A percentile compares a stretch with the other conserved stretches of the same genome.
These are phyloP conservation scores for Tieghemiomyces parasiticus DNA, from an alignment of 192 early-diverging fungal species.

Conservation along the genomic window DNA sequence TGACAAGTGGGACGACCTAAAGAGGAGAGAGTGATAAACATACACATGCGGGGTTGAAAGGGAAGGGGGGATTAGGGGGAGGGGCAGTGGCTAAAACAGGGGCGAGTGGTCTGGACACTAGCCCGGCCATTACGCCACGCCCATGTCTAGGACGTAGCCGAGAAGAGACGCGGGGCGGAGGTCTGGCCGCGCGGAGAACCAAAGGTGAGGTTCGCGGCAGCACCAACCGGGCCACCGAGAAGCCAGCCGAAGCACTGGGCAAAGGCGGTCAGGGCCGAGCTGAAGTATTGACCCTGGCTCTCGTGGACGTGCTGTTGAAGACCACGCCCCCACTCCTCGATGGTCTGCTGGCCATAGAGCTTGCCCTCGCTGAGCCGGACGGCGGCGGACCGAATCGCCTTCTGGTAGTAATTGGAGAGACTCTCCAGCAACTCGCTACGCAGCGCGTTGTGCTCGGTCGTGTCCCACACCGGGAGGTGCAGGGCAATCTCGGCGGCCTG, in stretches of 20 bases:
- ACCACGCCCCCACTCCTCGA: constrained; percentile 64
- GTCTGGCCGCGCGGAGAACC: too few species aligned
- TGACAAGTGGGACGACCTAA: too few species aligned
- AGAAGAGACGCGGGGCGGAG: too few species aligned
- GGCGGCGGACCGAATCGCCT: constrained; percentile 54
- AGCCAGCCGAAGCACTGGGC: constrained; percentile 9
- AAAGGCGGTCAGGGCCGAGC: constrained; percentile 1
- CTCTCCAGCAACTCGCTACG: constrained; percentile 47
- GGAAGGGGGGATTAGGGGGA: too few species aligned
- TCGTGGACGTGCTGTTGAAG: constrained; percentile 13
- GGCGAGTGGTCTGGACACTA: too few species aligned
- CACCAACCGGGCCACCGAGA: not conserved
- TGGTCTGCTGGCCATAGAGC: constrained; percentile 57
- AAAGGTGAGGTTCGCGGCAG: too few species aligned
- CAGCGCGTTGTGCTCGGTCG: constrained; percentile 45
- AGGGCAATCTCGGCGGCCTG: constrained; percentile 53
- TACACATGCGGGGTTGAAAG: too few species aligned
- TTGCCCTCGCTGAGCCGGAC: constrained; percentile 65
- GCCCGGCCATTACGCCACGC: too few species aligned
- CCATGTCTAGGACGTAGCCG: too few species aligned
- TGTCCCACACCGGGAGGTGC: constrained; percentile 72
- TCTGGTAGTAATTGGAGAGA: constrained; percentile 60
- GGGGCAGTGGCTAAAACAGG: too few species aligned
- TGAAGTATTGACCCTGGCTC: not conserved
- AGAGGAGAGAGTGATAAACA: too few species aligned